A percentile compares a stretch with the other conserved stretches of the same genome.
These are phyloP conservation scores for Botrytis sinoallii DNA, from an alignment of 2,329 filamentous ascomycete species.

Conservation along the genomic window DNA sequence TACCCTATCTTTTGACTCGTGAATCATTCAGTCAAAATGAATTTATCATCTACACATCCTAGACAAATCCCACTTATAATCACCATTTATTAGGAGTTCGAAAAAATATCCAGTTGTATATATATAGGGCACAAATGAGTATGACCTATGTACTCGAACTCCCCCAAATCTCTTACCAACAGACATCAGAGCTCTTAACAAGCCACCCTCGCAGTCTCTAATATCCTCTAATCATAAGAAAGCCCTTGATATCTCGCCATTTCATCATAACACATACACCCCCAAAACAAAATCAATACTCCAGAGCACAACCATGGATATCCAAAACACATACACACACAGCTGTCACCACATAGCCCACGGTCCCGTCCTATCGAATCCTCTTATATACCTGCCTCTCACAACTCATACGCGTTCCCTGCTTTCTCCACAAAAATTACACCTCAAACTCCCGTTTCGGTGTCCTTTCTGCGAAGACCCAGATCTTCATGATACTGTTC, in stretches of 20 bases:
- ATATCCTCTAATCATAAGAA: background rate
- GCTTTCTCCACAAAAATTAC: background rate
- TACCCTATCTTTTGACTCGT: background rate
- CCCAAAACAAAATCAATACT: background rate
- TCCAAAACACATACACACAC: slow-evolving; percentile 25
- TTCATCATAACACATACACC: background rate
- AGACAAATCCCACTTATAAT: background rate
- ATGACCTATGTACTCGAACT: background rate
- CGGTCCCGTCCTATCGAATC: slow-evolving; percentile 18
- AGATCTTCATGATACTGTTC: background rate
- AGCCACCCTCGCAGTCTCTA: background rate
- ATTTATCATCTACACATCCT: background rate
- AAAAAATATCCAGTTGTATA: background rate
- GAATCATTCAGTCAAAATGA: background rate
- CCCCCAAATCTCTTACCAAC: background rate
- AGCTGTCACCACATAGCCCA: slow-evolving; percentile 24
- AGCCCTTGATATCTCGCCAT: background rate
- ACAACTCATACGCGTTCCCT: background rate
- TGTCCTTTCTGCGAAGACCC: slow-evolving; percentile 26
- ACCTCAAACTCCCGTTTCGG: slow-evolving; percentile 16
- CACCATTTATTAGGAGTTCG: background rate
- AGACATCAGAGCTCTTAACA: background rate
- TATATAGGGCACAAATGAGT: background rate
- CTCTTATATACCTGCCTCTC: background rate
- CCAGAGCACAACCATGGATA: slow-evolving; percentile 12